A percentile compares a stretch with the other conserved stretches of the same genome.
Conservation (phyloP, 306 rosid species). For the Dalbergia cochinchinensis region DNA sequence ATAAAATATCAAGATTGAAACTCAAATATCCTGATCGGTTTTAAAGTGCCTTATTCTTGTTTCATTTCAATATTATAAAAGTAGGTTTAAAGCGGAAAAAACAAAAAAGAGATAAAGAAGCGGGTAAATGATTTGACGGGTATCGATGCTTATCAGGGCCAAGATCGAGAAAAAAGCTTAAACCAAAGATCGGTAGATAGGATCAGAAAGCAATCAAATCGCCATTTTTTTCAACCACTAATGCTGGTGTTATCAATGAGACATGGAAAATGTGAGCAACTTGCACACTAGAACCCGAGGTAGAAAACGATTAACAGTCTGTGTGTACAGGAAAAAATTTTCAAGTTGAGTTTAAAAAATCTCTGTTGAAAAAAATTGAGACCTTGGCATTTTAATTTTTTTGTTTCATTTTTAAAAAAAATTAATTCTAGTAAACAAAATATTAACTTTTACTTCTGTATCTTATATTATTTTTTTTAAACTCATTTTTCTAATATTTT, state of each 20-base stretch:
- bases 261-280: background rate
- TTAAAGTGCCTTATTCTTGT: background rate
- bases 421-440: too few relatives aligned
- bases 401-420: too few relatives aligned
- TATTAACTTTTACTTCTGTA: too few relatives aligned
- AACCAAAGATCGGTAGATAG: background rate
- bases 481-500: too few relatives aligned
- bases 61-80: background rate
- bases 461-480: too few relatives aligned
- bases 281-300: background rate
- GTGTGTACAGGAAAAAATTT: too few relatives aligned
- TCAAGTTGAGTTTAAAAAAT: too few relatives aligned
- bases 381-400: too few relatives aligned
- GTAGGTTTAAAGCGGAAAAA: background rate
- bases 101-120: background rate
- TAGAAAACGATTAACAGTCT: background rate
- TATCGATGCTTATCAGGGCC: background rate
- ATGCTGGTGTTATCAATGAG: background rate
- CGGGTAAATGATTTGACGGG: background rate
- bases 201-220: constrained; percentile 4
- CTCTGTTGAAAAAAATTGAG: too few relatives aligned
- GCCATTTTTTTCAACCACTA: background rate
- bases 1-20: too few relatives aligned
- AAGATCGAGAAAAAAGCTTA: background rate
- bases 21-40: background rate